Percentiles rank a stretch among this genome's conserved stretches.
Conservation (phyloP, 306 rosid species). For the Calophaca sinica region DNA sequence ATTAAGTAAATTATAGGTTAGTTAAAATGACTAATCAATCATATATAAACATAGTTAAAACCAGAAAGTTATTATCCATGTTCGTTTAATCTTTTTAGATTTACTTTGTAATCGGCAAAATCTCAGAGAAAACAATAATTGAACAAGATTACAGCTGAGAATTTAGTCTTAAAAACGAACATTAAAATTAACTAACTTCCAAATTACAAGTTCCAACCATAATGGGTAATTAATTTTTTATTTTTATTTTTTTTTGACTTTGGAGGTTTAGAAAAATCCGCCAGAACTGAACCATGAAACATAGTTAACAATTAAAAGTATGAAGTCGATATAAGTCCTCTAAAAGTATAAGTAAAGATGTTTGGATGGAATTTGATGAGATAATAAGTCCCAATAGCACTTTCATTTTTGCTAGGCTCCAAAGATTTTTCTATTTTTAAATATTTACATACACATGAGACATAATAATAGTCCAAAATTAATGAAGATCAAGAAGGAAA, state of each 20-base stretch:
- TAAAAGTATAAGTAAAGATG: background rate
- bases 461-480: constrained; percentile 33
- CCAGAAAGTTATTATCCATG: too few relatives aligned
- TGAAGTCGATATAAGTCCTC: too few relatives aligned
- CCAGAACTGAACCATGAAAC: background rate
- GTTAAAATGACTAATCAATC: too few relatives aligned
- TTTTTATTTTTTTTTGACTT: too few relatives aligned
- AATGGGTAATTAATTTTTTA: too few relatives aligned
- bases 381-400: background rate
- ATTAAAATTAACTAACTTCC: background rate
- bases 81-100: background rate
- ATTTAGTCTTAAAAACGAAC: background rate
- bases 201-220: background rate
- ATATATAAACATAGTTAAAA: too few relatives aligned
- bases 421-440: background rate
- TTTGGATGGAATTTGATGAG: background rate
- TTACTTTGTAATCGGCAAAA: background rate
- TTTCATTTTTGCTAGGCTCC: constrained; percentile 1
- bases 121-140: background rate
- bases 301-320: too few relatives aligned
- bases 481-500: background rate
- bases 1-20: too few relatives aligned
- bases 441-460: background rate
- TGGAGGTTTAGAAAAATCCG: background rate
- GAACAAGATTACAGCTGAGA: background rate